Percentiles rank a stretch among this genome's conserved stretches.
Evolutionary conservation across 2,329 filamentous ascomycete genomes (phyloP).

Genomic region (Ascochyta koolunga): DNA sequence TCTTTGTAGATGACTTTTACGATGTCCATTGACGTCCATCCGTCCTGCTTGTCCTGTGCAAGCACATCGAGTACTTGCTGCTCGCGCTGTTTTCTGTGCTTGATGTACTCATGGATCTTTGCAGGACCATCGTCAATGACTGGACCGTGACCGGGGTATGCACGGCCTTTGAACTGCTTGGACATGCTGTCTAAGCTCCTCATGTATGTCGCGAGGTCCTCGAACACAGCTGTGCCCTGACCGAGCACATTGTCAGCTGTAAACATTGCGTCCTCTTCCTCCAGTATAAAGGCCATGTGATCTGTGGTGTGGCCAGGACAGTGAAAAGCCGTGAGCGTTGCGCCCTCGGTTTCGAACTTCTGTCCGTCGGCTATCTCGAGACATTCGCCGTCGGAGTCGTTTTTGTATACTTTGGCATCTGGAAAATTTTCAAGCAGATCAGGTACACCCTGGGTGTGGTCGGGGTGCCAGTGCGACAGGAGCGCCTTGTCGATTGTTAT

Average conservation of each 20-base stretch:
- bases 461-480: constrained; percentile 90
- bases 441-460: constrained; percentile 78
- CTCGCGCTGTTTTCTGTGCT: constrained; percentile 80
- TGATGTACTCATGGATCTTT: constrained; percentile 82
- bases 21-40: constrained; percentile 77
- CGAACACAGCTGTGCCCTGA: constrained; percentile 85
- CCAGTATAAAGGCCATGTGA: constrained; percentile 78
- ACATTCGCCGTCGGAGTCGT: constrained; percentile 60
- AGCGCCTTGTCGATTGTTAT: constrained; percentile 72
- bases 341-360: constrained; percentile 63
- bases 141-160: constrained; percentile 87
- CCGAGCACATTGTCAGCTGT: constrained; percentile 89
- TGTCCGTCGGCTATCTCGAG: constrained; percentile 63
- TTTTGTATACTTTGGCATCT: constrained; percentile 68
- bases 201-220: constrained; percentile 74
- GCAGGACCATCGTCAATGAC: constrained; percentile 73
- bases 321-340: constrained; percentile 69
- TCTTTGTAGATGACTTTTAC: constrained; percentile 88
- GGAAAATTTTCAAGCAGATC: constrained; percentile 72
- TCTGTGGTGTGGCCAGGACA: constrained; percentile 80
- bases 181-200: constrained; percentile 72
- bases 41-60: constrained; percentile 36
- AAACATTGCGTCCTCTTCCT: constrained; percentile 82
- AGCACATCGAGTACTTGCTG: constrained; percentile 48
- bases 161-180: constrained; percentile 67